Conservation (phyloP, 768 basidiomycete genomes). For the Naematelia aurantialba region DNA sequence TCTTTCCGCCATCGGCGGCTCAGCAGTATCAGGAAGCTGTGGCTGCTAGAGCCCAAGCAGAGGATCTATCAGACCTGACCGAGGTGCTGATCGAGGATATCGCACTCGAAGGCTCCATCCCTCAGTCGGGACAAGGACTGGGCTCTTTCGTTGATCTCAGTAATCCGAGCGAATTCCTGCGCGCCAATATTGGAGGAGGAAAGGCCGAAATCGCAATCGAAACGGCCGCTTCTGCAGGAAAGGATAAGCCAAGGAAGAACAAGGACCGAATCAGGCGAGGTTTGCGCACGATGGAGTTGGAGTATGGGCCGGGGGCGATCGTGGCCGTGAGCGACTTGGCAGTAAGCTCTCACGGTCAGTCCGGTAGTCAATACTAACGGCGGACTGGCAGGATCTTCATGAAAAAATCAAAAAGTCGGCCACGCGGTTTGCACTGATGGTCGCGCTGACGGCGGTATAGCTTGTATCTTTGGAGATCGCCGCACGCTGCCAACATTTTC, state of each 20-base stretch:
- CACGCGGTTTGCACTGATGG: not conserved
- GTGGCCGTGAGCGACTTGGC: slow-evolving; percentile 25
- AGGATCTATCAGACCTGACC: slow-evolving; percentile 1
- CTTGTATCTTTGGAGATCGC: slow-evolving; percentile 20
- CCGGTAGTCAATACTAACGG: not conserved
- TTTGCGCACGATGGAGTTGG: slow-evolving; percentile 13
- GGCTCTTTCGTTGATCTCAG: not conserved
- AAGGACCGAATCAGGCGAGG: slow-evolving; percentile 12
- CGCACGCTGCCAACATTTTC: slow-evolving; percentile 12
- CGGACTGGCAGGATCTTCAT: slow-evolving; percentile 18
- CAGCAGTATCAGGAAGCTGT: slow-evolving; percentile 1
- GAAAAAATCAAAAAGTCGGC: slow-evolving; percentile 26
- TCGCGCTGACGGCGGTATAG: not conserved
- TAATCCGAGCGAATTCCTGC: not conserved
- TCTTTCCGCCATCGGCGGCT: slow-evolving; percentile 16
- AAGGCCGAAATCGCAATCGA: not conserved
- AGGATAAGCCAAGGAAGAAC: slow-evolving; percentile 4
- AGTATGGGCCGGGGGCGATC: slow-evolving; percentile 19
- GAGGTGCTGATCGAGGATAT: slow-evolving; percentile 9
- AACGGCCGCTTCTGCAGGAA: not conserved
- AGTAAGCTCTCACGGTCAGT: slow-evolving; percentile 5
- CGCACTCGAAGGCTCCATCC: not conserved
- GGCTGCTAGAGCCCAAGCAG: not conserved
- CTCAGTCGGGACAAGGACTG: not conserved
- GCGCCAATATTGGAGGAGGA: not conserved